Evolutionary conservation across 1,139 yeast genomes (phyloP).

Genomic region (Candida smagusa): DNA sequence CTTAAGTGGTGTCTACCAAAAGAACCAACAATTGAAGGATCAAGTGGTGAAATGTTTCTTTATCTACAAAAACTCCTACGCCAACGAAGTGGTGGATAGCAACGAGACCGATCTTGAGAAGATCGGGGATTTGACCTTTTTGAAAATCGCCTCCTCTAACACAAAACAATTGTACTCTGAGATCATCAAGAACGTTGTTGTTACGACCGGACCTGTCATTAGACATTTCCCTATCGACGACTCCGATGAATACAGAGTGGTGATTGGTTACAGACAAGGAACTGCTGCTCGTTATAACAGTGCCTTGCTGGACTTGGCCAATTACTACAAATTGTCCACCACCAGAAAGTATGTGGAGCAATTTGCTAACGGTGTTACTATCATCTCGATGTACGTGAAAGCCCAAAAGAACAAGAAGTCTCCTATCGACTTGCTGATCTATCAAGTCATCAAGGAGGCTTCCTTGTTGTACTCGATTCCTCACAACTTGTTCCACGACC

Average conservation of each 20-base stretch:
- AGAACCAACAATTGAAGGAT: conserved; percentile 28
- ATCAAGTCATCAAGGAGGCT: conserved; percentile 92
- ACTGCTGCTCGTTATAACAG: conserved; percentile 86
- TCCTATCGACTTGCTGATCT: conserved; percentile 70
- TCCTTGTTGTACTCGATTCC: conserved; percentile 91
- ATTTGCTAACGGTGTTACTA: conserved; percentile 83
- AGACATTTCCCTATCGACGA: conserved; percentile 81
- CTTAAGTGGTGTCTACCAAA: conserved; percentile 40
- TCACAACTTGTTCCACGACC: conserved; percentile 72
- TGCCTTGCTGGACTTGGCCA: conserved; percentile 83
- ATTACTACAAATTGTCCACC: conserved; percentile 81
- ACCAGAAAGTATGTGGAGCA: conserved; percentile 94
- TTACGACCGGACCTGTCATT: conserved; percentile 89
- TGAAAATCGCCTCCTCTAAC: conserved; percentile 73
- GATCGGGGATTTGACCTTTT: conserved; percentile 78
- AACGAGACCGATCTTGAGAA: conserved; percentile 53
- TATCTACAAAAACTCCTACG: conserved; percentile 75
- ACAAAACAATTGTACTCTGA: conserved; percentile 76
- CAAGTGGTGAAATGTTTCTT: conserved; percentile 78
- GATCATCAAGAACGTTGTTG: conserved; percentile 65
- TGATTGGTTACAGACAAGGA: conserved; percentile 84
- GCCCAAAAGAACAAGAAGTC: conserved; percentile 40
- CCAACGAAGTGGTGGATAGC: conserved; percentile 21
- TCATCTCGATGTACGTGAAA: conserved; percentile 81
- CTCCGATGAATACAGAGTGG: conserved; percentile 75